Evolutionary conservation across 129 eudicot genomes (phyloP).

Genomic region (sunflower (Helianthus annuus)): DNA sequence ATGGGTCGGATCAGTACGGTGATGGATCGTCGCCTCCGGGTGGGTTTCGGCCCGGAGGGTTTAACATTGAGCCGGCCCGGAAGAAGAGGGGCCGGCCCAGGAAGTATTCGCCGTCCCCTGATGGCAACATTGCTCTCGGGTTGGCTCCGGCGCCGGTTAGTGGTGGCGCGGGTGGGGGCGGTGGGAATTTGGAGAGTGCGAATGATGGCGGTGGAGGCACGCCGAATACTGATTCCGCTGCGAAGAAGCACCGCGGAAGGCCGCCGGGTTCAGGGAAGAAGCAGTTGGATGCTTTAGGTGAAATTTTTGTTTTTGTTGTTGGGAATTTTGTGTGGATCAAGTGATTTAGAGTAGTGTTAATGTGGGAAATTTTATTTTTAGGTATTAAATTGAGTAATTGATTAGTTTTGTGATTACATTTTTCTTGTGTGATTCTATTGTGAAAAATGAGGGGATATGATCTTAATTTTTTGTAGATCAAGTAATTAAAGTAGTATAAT

Average conservation of each 20-base stretch:
- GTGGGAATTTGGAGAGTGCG: slow-evolving; percentile 36
- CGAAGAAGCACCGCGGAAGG: slow-evolving; percentile 65
- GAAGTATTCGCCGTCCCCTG: slow-evolving; percentile 76
- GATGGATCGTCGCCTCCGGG: slow-evolving; percentile 53
- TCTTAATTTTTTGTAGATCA: not conserved
- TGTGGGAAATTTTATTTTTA: not conserved
- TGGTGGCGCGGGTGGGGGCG: slow-evolving; percentile 24
- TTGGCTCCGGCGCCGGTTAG: slow-evolving; percentile 58
- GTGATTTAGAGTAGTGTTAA: not conserved
- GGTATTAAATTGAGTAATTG: not conserved
- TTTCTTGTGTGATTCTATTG: not conserved
- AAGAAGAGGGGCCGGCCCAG: slow-evolving; percentile 90
- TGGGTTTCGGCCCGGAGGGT: slow-evolving; percentile 48
- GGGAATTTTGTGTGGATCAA: not conserved
- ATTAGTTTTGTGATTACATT: slow-evolving; percentile 10
- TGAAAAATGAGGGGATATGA: too few relatives aligned
- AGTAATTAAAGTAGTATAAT: not conserved
- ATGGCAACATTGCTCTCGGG: slow-evolving; percentile 71
- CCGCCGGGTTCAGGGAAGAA: slow-evolving; percentile 92
- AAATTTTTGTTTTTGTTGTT: not conserved
- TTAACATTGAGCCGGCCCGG: slow-evolving; percentile 61
- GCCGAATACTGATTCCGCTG: slow-evolving; percentile 41
- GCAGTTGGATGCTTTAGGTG: slow-evolving; percentile 92
- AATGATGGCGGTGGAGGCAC: slow-evolving; percentile 41
- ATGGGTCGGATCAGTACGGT: slow-evolving; percentile 40